Base-by-base conservation (phyloP, 495 filamentous ascomycete genomes). In the Penicillium ucsense region DNA sequence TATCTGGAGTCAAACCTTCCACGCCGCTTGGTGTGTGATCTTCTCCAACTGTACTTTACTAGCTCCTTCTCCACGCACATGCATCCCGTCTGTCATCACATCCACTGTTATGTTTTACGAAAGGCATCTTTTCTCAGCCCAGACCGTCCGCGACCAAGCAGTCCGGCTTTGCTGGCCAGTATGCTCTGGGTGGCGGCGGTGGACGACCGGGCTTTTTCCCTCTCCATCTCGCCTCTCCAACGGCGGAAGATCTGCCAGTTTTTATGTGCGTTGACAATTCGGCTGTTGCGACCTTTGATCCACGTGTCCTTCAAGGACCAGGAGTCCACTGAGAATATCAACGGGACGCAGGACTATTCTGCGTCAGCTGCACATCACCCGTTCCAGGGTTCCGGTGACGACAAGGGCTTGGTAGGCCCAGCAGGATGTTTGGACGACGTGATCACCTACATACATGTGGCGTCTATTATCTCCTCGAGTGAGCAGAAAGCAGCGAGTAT, bases 131-230 rank as follows among this genome's bases (percentile, higher is more conserved):
- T 96, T 64, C 74, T 96, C 35, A 83, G 88, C 60, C 78, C 75
- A 28, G 85, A 81, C 45, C 83, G 79, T 51, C 88, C 89, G 35
- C 77, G 90, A 43, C 74, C 79, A 51, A 94, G 88, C 64, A 90
- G 87, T 56, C 89, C 90, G 33, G 88, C 90, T 0, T 73, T 96
- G 35, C 72, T 96, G 35, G 86, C 90, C 7, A 92, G 88, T 64
- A 95, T 95, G 85, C 82, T 95, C 11, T 96, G 89, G 89, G 87
- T 95, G 28, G 88, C 87, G 11, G 88, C 88, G 9, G 85, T 94
- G 59, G 94, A 92, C 39, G 89, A 89, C 64, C 85, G 94, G 61
- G 87, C 89, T 6, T 81, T 89, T 48, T 89, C 88, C 53, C 66
- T 96, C 48, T 88, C 88, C 11, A 84, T 88, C 44, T 81, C 89